Evolutionary conservation across 495 filamentous ascomycete species (phyloP).

Genomic region (Xanthoparmelia taractica): DNA sequence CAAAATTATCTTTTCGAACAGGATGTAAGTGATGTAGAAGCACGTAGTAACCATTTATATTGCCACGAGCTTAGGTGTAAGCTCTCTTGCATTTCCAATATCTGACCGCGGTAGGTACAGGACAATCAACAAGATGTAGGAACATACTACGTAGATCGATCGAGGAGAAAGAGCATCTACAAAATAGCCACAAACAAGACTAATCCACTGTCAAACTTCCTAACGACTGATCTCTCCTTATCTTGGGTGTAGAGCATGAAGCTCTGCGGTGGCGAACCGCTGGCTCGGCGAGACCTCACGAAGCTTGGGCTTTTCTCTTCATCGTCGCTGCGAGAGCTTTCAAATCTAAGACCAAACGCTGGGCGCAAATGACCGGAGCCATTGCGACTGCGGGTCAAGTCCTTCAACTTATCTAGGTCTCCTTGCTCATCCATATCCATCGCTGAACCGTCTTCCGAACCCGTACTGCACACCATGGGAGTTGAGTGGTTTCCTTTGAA

Average conservation of each 20-base stretch:
- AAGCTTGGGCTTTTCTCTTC: not conserved
- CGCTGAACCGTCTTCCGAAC: not conserved
- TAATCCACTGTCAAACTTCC: conserved; percentile 64
- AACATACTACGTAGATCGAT: conserved; percentile 66
- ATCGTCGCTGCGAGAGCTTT: not conserved
- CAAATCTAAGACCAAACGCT: not conserved
- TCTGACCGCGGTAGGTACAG: conserved; percentile 39
- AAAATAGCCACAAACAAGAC: conserved; percentile 73
- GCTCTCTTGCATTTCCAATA: conserved; percentile 72
- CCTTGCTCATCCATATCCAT: not conserved
- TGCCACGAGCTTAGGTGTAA: conserved; percentile 47
- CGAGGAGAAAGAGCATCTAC: conserved; percentile 75
- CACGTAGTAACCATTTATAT: conserved; percentile 61
- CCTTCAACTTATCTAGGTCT: conserved; percentile 8
- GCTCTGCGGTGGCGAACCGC: conserved; percentile 38
- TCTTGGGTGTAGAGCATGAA: conserved; percentile 63
- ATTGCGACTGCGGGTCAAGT: conserved; percentile 3
- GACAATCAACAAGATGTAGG: not conserved
- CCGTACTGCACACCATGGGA: not conserved
- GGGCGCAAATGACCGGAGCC: not conserved
- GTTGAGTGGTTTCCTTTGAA: not conserved
- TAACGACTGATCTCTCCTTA: conserved; percentile 65
- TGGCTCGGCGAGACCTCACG: conserved; percentile 24
- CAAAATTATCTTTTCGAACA: conserved; percentile 65
- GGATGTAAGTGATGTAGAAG: conserved; percentile 68